A percentile compares a stretch with the other conserved stretches of the same genome.
Conservation (phyloP, 768 basidiomycete species). For the Leucocoprinus birnbaumii region DNA sequence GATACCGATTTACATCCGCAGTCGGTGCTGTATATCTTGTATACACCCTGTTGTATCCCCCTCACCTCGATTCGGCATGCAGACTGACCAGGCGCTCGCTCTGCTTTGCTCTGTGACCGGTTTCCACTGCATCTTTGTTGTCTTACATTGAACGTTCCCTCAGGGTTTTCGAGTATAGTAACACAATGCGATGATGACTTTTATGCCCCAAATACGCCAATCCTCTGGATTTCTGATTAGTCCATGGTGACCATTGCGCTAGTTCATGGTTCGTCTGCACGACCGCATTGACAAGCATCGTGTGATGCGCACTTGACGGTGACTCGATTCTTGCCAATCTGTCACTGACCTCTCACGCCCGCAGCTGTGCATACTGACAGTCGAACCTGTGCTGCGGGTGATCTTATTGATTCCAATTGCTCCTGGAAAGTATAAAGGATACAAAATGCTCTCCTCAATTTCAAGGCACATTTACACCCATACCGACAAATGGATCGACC, state of each 20-base stretch:
- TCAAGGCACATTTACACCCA: too few relatives aligned
- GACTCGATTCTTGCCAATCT: not conserved
- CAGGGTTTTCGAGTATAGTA: constrained; percentile 4
- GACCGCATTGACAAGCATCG: too few relatives aligned
- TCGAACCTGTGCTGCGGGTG: constrained; percentile 4
- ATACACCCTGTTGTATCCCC: constrained; percentile 11
- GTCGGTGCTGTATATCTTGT: constrained; percentile 7
- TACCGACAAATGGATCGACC: not conserved
- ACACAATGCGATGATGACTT: constrained; percentile 4
- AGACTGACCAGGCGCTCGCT: not conserved
- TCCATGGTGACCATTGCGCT: not conserved
- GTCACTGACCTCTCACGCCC: not conserved
- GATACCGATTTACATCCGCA: not conserved
- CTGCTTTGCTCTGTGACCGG: not conserved
- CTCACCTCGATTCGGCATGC: not conserved
- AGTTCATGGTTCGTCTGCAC: too few relatives aligned
- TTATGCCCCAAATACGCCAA: not conserved
- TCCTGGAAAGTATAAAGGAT: not conserved
- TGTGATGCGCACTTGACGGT: not conserved
- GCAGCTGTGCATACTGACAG: not conserved
- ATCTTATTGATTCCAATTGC: not conserved
- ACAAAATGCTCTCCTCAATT: not conserved
- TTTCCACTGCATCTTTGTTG: not conserved
- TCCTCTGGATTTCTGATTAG: not conserved
- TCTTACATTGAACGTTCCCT: not conserved